These are phyloP conservation scores for Lactarius hengduanensis DNA, from an alignment of 768 basidiomycete species.

Conservation along the genomic window DNA sequence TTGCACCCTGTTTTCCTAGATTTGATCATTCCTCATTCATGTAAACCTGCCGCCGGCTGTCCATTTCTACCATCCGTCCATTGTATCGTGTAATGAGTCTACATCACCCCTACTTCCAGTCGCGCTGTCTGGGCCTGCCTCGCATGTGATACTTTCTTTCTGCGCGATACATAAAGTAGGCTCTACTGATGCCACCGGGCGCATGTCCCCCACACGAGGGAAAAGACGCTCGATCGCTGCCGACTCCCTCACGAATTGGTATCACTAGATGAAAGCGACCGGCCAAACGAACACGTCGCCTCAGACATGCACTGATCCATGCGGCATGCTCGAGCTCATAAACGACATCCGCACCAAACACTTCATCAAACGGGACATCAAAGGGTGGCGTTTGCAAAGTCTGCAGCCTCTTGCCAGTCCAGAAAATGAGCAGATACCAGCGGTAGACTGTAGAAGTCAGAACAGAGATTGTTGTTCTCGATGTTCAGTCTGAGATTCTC, in stretches of 20 bases:
- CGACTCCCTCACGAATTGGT: conserved; percentile 71
- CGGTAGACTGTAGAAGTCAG: conserved; percentile 30
- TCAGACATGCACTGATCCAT: conserved; percentile 48
- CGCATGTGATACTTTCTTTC: conserved; percentile 56
- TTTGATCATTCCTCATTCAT: conserved; percentile 6
- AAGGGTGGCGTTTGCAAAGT: conserved; percentile 28
- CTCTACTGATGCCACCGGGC: conserved; percentile 2
- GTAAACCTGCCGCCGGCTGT: conserved; percentile 13
- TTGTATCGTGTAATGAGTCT: conserved; percentile 67
- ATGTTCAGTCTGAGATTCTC: conserved; percentile 49
- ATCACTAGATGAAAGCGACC: conserved; percentile 69
- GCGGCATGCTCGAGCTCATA: conserved; percentile 50
- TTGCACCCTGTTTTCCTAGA: neutral
- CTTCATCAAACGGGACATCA: conserved; percentile 44
- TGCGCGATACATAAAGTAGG: conserved; percentile 47
- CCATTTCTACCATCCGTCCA: conserved; percentile 43
- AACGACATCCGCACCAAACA: conserved; percentile 54
- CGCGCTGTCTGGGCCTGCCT: conserved; percentile 37
- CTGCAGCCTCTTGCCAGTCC: conserved; percentile 41
- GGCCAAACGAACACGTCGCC: conserved; percentile 38
- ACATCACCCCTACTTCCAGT: conserved; percentile 48
- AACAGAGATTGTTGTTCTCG: conserved; percentile 40
- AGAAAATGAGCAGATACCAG: conserved; percentile 35
- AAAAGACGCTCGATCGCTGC: conserved; percentile 59
- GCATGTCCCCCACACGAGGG: conserved; percentile 27